Percentiles rank a stretch among this genome's conserved stretches.
Conservation (phyloP, 768 basidiomycete genomes). For the Leccinum rimulosum region DNA sequence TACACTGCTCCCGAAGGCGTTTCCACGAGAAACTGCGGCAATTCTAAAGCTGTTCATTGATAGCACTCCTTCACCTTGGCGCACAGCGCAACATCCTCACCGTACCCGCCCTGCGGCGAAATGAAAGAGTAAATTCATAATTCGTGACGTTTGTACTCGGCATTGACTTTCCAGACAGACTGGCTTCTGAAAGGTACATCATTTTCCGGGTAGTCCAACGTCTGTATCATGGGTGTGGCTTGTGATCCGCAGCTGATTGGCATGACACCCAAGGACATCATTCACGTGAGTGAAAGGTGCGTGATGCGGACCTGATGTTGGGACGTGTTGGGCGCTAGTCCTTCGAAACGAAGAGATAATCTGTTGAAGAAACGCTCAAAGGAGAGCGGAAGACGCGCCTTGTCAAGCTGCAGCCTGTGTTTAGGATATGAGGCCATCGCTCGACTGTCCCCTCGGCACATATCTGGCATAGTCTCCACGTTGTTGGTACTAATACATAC, state of each 20-base stretch:
- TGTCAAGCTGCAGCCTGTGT: constrained; percentile 12
- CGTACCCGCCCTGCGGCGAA: constrained; percentile 54
- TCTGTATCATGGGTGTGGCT: constrained; percentile 31
- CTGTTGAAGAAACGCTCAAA: constrained; percentile 53
- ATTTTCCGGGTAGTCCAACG: constrained; percentile 67
- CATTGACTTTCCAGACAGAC: constrained; percentile 59
- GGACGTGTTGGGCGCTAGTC: constrained; percentile 49
- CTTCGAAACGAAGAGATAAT: constrained; percentile 63
- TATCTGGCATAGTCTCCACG: not conserved
- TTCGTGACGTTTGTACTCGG: constrained; percentile 56
- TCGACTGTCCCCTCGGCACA: constrained; percentile 2
- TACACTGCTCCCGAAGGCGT: constrained; percentile 33
- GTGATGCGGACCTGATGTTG: constrained; percentile 35
- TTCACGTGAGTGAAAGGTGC: constrained; percentile 51
- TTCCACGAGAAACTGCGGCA: constrained; percentile 44
- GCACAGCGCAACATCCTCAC: constrained; percentile 55
- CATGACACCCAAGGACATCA: constrained; percentile 49
- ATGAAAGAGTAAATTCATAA: constrained; percentile 66
- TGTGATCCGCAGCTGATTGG: constrained; percentile 1
- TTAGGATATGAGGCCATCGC: not conserved
- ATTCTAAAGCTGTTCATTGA: constrained; percentile 46
- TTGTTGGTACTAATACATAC: constrained; percentile 15
- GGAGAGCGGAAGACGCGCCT: constrained; percentile 51
- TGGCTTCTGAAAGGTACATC: constrained; percentile 50
- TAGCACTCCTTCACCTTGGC: constrained; percentile 64